Base-by-base conservation (phyloP, 257 asterid species). In the Gentiana dahurica region DNA sequence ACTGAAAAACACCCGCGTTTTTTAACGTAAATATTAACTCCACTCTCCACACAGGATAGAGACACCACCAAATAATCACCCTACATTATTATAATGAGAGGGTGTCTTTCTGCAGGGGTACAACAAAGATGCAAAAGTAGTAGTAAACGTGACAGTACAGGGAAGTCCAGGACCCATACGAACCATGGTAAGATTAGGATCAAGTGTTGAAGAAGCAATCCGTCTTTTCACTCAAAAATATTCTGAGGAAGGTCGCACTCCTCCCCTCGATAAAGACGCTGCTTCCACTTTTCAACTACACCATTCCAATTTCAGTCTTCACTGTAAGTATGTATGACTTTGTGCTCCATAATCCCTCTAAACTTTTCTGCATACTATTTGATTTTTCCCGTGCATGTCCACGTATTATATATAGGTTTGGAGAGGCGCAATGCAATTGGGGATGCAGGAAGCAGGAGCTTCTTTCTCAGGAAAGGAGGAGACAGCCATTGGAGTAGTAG, bases 121-220 rank as follows among this genome's bases (percentile, higher is more conserved):
- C 48, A 61, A 71, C 24, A 79, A 72, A 68, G 94, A 87, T 35
- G 72, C 83, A 33, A 87, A 87, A 68, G 94, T 84, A 61, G 92
- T 87, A 37, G 75, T 87, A 37, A 75, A 68, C 71, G 94, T 87
- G 61, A 79, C 80, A 8, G 85, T 87, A 6, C 92, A 81, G 61
- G 92, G 89, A 39, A 84, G 94, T 55, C 89, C 92, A 0, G 96
- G 94, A 8, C 89, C 96, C 0, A 70, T 87, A 5, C 77, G 83
- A 34, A 64, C 87, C 0, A 68, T 84, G 92, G 79, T 84, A n/a
- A 81, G 78, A 67, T 70, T 87, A 68, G 85, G 92, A 61, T 77
- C 83, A 0, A 81, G 66, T 59, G 81, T 87, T 3, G 92, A 79
- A 15, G 94, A 87, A 50, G 67, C 68, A 9, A 84, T 80, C 57